Evolutionary conservation across 2,329 filamentous ascomycete genomes (phyloP), one percentile per base, ranked within the genome.

Genomic region (Epichloe scottii): DNA sequence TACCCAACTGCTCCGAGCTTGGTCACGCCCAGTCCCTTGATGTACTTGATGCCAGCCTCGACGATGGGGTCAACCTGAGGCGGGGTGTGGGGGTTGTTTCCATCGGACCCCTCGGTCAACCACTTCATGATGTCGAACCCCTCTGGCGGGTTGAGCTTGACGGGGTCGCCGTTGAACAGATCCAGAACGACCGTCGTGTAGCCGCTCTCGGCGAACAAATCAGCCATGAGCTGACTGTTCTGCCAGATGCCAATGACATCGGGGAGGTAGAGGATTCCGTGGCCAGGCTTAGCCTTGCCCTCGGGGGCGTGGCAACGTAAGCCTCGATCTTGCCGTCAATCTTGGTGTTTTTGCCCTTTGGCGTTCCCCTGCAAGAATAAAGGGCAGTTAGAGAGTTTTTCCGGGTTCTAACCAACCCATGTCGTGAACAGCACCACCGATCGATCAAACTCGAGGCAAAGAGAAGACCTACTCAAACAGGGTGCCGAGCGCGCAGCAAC

Each of bases 1-100:
- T 84, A 85, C 3, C 81, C 82, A 0, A 77, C 75, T 2, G 71
- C 74, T 3, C 71, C 79, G 51, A 85, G 68, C 51, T 69, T 73
- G 48, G 70, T 70, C 19, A 75, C 65, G n/a, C 76, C 76, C 37
- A 73, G 63, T n/a, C 67, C 66, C 49, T 64, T 75, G 49, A 89
- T 63, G 51, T 78, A 73, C 63, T 79, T 77, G 60, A 85, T 64
- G 35, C 59, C 62, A 35, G 62, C 59, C 23, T 62, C 56, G 33
- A 67, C 55, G 17, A 69, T 58, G 39, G 64, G 61, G 45, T 71
- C 68, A 19, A 70, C 51, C 3, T 54, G 23, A 48, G 62, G 60
- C 35, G 57, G 49, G 11, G 56, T 62, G 53, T 71, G 69, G 8
- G 69, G 77, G 61, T 72, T 76, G 43, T 76, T 65, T 55, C 75